These are phyloP conservation scores for Solanum stenotomum DNA, from an alignment of 257 asterid species.

Conservation along the genomic window DNA sequence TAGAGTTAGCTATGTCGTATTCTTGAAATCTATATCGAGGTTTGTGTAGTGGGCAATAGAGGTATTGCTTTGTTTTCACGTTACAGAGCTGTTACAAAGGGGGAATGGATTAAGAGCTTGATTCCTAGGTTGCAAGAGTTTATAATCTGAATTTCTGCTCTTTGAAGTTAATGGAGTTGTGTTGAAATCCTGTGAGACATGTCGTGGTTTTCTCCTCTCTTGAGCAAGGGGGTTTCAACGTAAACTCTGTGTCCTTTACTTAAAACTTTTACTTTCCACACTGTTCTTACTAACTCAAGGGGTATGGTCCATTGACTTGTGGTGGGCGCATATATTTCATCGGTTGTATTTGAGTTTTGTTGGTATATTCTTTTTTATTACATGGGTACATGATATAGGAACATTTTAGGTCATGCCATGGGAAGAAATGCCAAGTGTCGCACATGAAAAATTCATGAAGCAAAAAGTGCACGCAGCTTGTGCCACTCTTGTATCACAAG, in stretches of 20 bases:
- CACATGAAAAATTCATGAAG: background rate
- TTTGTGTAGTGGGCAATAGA: background rate
- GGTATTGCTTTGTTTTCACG: background rate
- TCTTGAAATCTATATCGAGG: background rate
- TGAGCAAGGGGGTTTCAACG: background rate
- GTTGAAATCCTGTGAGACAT: background rate
- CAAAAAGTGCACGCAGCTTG: background rate
- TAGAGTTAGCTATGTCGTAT: background rate
- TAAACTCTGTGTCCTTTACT: background rate
- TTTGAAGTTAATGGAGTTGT: background rate
- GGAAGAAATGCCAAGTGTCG: background rate
- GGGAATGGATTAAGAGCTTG: background rate
- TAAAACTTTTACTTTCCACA: background rate
- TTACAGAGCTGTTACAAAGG: background rate
- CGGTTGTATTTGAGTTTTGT: background rate
- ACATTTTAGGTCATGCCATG: background rate
- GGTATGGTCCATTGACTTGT: background rate
- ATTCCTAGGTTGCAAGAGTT: background rate
- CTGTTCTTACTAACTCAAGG: background rate
- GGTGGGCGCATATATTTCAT: background rate
- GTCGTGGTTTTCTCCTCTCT: background rate
- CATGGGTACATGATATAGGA: background rate
- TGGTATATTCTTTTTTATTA: background rate
- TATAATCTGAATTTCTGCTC: background rate
- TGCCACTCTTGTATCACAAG: background rate